Base-by-base conservation (phyloP, 345 rosid species). In the Firmiana major region DNA sequence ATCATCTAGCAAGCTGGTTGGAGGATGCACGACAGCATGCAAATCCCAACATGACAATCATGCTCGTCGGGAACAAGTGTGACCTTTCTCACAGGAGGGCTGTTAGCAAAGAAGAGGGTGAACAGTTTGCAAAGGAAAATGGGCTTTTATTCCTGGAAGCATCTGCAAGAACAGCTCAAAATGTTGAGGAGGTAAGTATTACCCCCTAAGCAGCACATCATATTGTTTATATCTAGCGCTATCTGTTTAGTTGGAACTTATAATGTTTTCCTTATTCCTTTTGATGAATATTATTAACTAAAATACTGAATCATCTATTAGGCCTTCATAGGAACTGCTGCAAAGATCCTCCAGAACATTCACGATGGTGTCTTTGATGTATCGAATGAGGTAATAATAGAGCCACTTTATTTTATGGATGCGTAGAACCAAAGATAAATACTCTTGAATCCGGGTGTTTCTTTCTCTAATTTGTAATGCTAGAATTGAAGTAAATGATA, bases 21-120 rank as follows among this genome's bases (percentile, higher is more conserved):
- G 99, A 92, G 80, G 99, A 95, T 92, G 98, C 99, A 28, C 79
- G 98, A 80, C 98, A 95, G 83, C 98, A 93, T 82, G 98, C 99
- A 63, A 95, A 95, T 83, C 96, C 99, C 58, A 95, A 95, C 86
- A 93, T 95, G 99, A 83, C 93, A 63, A 95, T 95, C 75, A 90
- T 90, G 95, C 93, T 95, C 17, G 78, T 95, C 4, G 99, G 99
- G 55, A 95, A 95, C 87, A 95, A 95, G 86, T 87, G 87, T 38
- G 99, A 95, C 87, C 99, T 95, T 81, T 85, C 96, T 69, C 93
- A 90, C 71, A 81, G 92, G 69, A 91, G 99, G 81, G 98, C 98
- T 81, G 99, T 95, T 68, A 90, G 90, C 92, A 93, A 88, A 82
- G 99, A 96, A 84, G 99, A 96, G 85, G 99, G 99, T 11, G 97